Base-by-base conservation (phyloP, 176 grass and related monocot genomes). In the Paspalum vaginatum region DNA sequence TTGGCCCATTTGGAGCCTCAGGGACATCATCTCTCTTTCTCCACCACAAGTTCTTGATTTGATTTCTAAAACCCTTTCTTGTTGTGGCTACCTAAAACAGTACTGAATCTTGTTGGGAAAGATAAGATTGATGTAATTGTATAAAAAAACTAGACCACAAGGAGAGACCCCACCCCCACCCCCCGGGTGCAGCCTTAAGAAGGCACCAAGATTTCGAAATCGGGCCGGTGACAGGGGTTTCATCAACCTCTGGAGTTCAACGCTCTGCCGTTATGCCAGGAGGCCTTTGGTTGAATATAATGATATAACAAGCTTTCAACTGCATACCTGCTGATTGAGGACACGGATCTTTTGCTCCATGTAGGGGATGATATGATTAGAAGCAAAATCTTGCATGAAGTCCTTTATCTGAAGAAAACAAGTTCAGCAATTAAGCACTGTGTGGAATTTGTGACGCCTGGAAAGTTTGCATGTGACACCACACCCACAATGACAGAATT, bases 1-100 rank as follows among this genome's bases (percentile, higher is more conserved):
- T 95, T 81, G 84, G 88, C 41, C 90, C 92, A 89, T 89, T 85
- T 77, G 82, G 5, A 66, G 90, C 90, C 89, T 99, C 96, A 84
- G 90, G 92, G 40, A 72, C 72, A 82, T 99, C 96, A 43, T 98
- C 96, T 80, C 84, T 93, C 86, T 99, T 99, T 89, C 96, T 93
- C 92, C 90, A 98, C 96, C 95, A 99, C 85, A 99, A 85, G 73
- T 99, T 99, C 79, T 99, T 99, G 68, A 99, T 99, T 68, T 99
- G 96, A 86, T 99, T 99, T 83, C 82, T 95, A 72, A 99, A 95
- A 48, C 96, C 96, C 85, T 93, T 95, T 76, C 96, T 99, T 70
- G 90, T 95, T 65, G 88, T 86, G 58, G 88, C 83, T 68, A 99
- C 92, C 96, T 99, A 95, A 44, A 83, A 89, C 7, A 64, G 85